A percentile compares a stretch with the other conserved stretches of the same genome.
phyloP scores from a whole-genome alignment of 148 eudicot species.

The Hydrangea macrophylla region DNA sequence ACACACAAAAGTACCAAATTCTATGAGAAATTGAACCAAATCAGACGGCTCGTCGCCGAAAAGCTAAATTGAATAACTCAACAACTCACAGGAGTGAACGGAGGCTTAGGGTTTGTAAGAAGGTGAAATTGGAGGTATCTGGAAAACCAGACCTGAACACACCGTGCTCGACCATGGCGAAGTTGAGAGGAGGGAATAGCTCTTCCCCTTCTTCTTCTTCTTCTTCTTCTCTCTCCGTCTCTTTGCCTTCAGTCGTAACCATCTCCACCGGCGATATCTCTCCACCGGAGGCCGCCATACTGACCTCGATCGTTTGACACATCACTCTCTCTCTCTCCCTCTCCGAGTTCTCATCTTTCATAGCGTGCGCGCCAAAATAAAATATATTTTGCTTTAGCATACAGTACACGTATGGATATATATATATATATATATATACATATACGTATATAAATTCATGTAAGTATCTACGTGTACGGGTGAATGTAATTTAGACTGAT shows the following conservation, averaged over 20 bases:
- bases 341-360: constrained; percentile 21
- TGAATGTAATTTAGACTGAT: no score
- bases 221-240: not conserved
- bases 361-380: constrained; percentile 30
- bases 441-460: no score
- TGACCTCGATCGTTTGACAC: constrained; percentile 11
- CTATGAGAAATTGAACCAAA: not conserved
- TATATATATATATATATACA: not conserved
- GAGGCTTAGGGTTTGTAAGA: constrained; percentile 47
- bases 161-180: constrained; percentile 48
- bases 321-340: no score
- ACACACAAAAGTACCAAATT: constrained; percentile 1
- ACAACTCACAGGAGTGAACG: no score
- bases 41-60: not conserved
- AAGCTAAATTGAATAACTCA: constrained; percentile 21
- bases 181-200: constrained; percentile 42
- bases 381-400: no score
- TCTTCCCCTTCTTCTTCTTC: constrained; percentile 16
- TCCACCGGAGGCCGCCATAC: not conserved
- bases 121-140: constrained; percentile 36
- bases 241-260: constrained; percentile 3
- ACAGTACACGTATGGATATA: not conserved
- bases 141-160: no score
- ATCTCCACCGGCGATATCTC: not conserved
- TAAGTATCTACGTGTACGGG: no score